Evolutionary conservation across 2,329 filamentous ascomycete genomes (phyloP), one percentile per base, ranked within the genome.

Genomic region (Hymenoscyphus albidus): DNA sequence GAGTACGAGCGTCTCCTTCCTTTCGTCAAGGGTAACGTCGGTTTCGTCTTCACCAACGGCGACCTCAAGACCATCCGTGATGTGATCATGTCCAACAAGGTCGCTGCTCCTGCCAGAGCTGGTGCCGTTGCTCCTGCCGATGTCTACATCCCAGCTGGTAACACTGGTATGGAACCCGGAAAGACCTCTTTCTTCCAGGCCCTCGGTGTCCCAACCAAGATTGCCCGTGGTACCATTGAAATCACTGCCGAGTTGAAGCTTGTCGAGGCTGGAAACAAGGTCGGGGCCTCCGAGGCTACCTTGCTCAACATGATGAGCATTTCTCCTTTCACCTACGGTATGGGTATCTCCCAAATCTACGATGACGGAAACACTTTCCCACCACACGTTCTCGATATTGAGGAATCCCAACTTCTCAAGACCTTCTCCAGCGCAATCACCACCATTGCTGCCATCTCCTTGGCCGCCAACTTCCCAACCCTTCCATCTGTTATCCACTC

Each of bases 161-260:
- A 99, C 91, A 99, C 95, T 77, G 95, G 95, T 85, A 99, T 99
- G 95, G 95, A 99, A 83, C 96, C 95, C 80, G 96, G 96, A 82
- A 99, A 99, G 91, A 99, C 95, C 78, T 98, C 95, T 80, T 99
- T 99, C 93, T 99, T 99, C 93, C 95, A 99, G 90, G 95, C 95
- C 77, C 95, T 99, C 83, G 94, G 94, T 92, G 93, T 99, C 80
- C 95, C 95, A 79, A 99, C 95, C 88, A 99, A 99, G 93, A 99
- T 99, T 84, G 95, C 95, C 80, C 95, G 95, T 96, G 96, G 95
- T 96, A 99, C 95, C 84, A 99, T 99, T 84, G 95, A 99, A 92
- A 99, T 99, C 79, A 97, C 93, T 71, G 85, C 89, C 76, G 95
- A 99, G 79, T 86, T 99, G 76, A 98, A 97, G 91, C 91, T 99